Evolutionary conservation across 2,329 filamentous ascomycete species (phyloP), one percentile per base, ranked within the genome.

Genomic region (Botrytis sinoallii): DNA sequence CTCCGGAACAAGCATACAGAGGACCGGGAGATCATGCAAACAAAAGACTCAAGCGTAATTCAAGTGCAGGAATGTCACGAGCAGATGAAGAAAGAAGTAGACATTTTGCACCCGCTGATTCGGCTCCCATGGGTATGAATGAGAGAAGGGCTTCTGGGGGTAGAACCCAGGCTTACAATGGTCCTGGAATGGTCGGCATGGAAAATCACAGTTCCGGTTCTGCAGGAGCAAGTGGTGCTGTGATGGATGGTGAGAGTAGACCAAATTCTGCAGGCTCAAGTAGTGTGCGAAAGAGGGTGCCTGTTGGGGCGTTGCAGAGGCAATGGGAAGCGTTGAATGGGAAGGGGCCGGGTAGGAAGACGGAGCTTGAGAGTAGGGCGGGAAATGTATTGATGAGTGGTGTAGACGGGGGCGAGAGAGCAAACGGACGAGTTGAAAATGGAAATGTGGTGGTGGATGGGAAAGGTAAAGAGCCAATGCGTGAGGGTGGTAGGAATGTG

Each of bases 311-410:
- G 4, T 46, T 59, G 20, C 73, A 74, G 44, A 40, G 70, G 55
- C 68, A 35, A 22, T 74, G 73, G 73, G 73, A 74, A 46, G 63
- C 70, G 25, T 64, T 74, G 46, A 65, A 73, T 44, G 70, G 70
- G 42, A 66, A 59, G 42, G 32, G 55, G 4, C 20, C 67, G 1
- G 46, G 46, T 32, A 48, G 64, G 22, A 46, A 18, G 32, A 12
- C 25, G 4, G 60, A 22, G 20, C 35, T 25, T n/a, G 46, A n/a
- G 9, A 38, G 8, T 29, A n/a, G 18, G 29, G 29, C 48, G 4
- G 61, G 10, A 20, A 18, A 32, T 32, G 20, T 14, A 9, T n/a
- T 44, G 18, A 61, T 46, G n/a, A 29, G 8, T n/a, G 42, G 25
- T 38, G 20, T 38, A 3, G 32, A 63, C 3, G 32, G 29, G 44